These are phyloP conservation scores for Brassica carinata DNA, from an alignment of 345 rosid species.

Conservation along the genomic window DNA sequence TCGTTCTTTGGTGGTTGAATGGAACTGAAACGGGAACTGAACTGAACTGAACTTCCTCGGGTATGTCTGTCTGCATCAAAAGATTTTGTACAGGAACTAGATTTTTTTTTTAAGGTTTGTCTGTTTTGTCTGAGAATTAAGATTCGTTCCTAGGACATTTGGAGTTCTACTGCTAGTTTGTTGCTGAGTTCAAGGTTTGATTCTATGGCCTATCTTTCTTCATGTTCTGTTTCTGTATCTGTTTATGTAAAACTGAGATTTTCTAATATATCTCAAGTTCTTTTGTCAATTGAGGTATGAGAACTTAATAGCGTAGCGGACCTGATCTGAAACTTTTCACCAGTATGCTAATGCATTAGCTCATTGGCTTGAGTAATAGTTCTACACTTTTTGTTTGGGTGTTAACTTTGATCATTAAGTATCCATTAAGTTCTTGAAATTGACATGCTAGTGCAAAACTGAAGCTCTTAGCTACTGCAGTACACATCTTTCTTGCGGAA, in stretches of 20 bases:
- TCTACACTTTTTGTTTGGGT: not conserved
- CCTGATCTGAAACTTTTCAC: conserved; percentile 1
- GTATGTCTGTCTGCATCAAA: conserved; percentile 37
- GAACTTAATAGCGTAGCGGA: not conserved
- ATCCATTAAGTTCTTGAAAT: not conserved
- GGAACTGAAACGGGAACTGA: not conserved
- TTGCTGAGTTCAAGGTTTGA: conserved; percentile 39
- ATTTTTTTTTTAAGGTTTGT: conserved; percentile 30
- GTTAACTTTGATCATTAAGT: not conserved
- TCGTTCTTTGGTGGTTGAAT: conserved; percentile 77
- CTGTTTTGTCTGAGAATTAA: conserved; percentile 25
- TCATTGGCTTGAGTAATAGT: not conserved
- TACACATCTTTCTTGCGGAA: not conserved
- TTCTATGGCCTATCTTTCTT: conserved; percentile 26
- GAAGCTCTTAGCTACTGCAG: not conserved
- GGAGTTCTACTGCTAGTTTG: conserved; percentile 29
- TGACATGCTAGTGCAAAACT: not conserved
- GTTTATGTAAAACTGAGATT: conserved; percentile 25
- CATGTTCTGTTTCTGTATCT: conserved; percentile 19
- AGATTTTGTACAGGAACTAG: conserved; percentile 43
- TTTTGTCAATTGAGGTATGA: not conserved
- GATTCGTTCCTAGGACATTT: conserved; percentile 26
- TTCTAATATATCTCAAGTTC: conserved; percentile 27
- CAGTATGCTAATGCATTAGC: not conserved
- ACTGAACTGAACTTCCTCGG: conserved; percentile 26